Evolutionary conservation across 2,329 filamentous ascomycete genomes (phyloP).

Genomic region (Xylariaceae sp.): DNA sequence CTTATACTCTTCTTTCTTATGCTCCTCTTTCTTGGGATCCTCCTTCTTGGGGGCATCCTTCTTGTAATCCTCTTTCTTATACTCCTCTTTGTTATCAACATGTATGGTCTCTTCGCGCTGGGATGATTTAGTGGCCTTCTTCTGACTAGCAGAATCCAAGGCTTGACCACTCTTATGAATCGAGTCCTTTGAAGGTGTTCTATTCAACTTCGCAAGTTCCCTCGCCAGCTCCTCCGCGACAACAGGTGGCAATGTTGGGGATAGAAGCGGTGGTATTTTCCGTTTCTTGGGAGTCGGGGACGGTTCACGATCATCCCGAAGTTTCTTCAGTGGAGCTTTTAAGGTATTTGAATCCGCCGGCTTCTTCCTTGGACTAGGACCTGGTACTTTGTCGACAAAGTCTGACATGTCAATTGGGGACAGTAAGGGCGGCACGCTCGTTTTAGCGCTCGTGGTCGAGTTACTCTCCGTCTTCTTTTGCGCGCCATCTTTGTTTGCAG

Average conservation of each 20-base stretch:
- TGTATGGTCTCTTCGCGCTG: constrained; percentile 38
- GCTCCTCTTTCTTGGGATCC: constrained; percentile 32
- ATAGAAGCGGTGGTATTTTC: constrained; percentile 54
- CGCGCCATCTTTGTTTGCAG: constrained; percentile 39
- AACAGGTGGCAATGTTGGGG: constrained; percentile 57
- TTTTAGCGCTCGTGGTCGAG: constrained; percentile 36
- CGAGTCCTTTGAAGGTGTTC: constrained; percentile 29
- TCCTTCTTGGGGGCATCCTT: constrained; percentile 32
- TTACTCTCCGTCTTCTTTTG: constrained; percentile 43
- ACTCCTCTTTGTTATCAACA: constrained; percentile 36
- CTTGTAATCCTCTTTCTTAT: constrained; percentile 14
- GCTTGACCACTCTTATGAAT: constrained; percentile 31
- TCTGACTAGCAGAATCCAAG: constrained; percentile 39
- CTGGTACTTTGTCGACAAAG: constrained; percentile 35
- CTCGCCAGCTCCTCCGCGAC: constrained; percentile 52
- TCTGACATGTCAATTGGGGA: constrained; percentile 53
- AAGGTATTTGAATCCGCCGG: constrained; percentile 33
- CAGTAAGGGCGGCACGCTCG: constrained; percentile 53
- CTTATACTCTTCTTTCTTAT: constrained; percentile 9
- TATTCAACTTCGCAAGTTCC: constrained; percentile 33
- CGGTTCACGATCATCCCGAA: constrained; percentile 33
- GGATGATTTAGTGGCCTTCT: constrained; percentile 39
- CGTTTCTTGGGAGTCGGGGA: constrained; percentile 42
- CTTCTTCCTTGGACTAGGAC: constrained; percentile 40
- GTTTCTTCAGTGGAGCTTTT: constrained; percentile 33